Base-by-base conservation (phyloP, 2,329 filamentous ascomycete genomes). In the Scedosporium aurantiacum region DNA sequence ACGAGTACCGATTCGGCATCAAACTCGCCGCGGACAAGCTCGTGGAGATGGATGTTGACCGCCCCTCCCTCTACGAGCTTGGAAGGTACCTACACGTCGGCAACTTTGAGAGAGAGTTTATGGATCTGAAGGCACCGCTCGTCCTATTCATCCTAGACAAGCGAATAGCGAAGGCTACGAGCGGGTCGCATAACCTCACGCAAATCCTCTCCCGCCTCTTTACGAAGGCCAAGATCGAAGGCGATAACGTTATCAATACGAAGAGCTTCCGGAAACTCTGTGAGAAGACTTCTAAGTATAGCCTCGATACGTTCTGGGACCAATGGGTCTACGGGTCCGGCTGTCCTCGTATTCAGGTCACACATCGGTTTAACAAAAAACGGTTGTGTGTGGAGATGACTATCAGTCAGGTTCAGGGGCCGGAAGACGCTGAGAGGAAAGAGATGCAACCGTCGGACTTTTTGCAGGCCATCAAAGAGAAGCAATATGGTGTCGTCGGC, bases 301-400 rank as follows among this genome's bases (percentile, higher is more conserved):
- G 90, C 28, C 82, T 97, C 0, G 94, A 99, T 64, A 81, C 84
- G 0, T 97, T 99, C 71, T 97, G 95, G 81, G 85, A 87, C 52
- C 93, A 99, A 70, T 99, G 93, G 93, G 84, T 99, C 0, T 83
- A 88, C 65, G 88, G 89, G 10, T 87, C 91, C 16, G 95, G 95
- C 0, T 97, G 92, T 68, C 94, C 95, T 0, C 84, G 86, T 50
- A 96, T 99, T 67, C 81, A 88, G 57, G 89, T 96, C 57, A 89
- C 86, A 45, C 92, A 96, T 66, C 84, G 87, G 18, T 99, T 99
- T 76, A 99, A 99, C 71, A 97, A 97, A 77, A 99, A 99, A 77
- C 89, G 95, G 67, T 80, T 97, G 3, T 92, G 93, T 28, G 91
- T 99, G 1, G 92, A 97, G 72, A 89, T 99, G 79, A 88, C 85